These are phyloP conservation scores for Helotiales sp. DNA, from an alignment of 2,329 filamentous ascomycete species.

Conservation along the genomic window DNA sequence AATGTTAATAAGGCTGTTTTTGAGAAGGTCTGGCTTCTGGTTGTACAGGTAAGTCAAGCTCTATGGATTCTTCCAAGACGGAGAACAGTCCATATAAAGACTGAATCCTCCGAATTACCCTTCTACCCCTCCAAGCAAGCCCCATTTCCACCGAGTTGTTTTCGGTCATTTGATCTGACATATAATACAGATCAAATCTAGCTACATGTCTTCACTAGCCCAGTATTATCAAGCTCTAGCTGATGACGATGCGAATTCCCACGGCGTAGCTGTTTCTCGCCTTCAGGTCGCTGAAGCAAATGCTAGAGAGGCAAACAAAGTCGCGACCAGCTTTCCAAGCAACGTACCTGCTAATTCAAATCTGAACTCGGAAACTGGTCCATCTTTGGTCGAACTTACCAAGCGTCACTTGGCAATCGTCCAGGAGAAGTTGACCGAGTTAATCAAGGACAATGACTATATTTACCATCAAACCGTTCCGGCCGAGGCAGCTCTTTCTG, in stretches of 20 bases:
- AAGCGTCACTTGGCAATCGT: conserved; percentile 80
- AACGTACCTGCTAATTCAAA: conserved; percentile 81
- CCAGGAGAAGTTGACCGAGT: conserved; percentile 74
- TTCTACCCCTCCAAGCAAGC: too few relatives aligned
- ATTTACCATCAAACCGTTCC: conserved; percentile 96
- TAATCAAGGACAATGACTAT: conserved; percentile 93
- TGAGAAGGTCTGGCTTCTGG: conserved; percentile 87
- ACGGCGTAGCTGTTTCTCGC: conserved; percentile 81
- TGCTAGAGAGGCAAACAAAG: conserved; percentile 74
- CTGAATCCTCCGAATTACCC: too few relatives aligned
- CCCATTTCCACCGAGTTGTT: neutral
- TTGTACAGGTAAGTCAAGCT: conserved; percentile 64
- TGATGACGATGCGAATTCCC: conserved; percentile 84
- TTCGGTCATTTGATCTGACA: conserved; percentile 15
- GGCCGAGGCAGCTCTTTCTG: conserved; percentile 75
- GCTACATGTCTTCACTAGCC: conserved; percentile 79
- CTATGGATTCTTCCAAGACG: too few relatives aligned
- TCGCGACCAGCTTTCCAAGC: conserved; percentile 77
- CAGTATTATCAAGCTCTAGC: conserved; percentile 93
- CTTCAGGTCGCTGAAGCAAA: conserved; percentile 78
- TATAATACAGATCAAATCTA: conserved; percentile 65
- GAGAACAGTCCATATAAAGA: too few relatives aligned
- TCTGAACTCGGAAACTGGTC: conserved; percentile 75
- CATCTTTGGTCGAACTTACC: conserved; percentile 73
- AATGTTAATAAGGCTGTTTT: conserved; percentile 90